Base-by-base conservation (phyloP, 306 rosid species). In the Hippophae rhamnoides region DNA sequence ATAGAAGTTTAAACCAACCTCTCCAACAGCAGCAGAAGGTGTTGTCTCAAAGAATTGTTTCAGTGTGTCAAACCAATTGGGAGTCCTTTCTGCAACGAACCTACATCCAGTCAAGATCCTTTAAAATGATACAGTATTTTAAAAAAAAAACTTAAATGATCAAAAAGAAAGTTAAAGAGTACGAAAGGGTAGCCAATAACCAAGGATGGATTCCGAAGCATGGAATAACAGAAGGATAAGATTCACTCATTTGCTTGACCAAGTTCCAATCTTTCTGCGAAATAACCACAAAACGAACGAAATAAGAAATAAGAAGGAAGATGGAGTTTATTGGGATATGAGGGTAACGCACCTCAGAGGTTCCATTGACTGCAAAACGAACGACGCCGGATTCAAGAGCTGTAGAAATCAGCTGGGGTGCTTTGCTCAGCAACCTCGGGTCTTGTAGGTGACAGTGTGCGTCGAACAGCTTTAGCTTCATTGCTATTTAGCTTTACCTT, bases 381-480 rank as follows among this genome's bases (percentile, higher is more conserved):
- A 61, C 79, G 18, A 90, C 87, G 4, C 98, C 96, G 13, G 69
- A 56, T 13, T 79, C 81, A 18, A 76, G 70, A 11, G 89, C 84
- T 6, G 75, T 10, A 2, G 78, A 69, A 13, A 87, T 85, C 42
- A 92, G 55, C 48, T 78, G 76, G 6, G 89, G 81, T 5, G 72
- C 74, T 54, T 81, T 78, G 59, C 67, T 58, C 23, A 81, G 43
- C 63, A 87, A 83, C 79, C 86, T 87, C 58, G 95, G 79, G 68
- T 92, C 95, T 58, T 92, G 96, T 13, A 87, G 79, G 64, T 87
- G 96, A 76, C 96, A 87, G 77, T 92, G 96, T 0, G 96, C 93
- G 51, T 87, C 95, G 54, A 92, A 83, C n/a, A 92, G 65, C 62
- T 78, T 47, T 14, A 47, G 38, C 38, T 31, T 31, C 38, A 31